A percentile compares a stretch with the other conserved stretches of the same genome.
phyloP scores from a whole-genome alignment of 768 basidiomycete species.

The Pleurotus ostreatus region DNA sequence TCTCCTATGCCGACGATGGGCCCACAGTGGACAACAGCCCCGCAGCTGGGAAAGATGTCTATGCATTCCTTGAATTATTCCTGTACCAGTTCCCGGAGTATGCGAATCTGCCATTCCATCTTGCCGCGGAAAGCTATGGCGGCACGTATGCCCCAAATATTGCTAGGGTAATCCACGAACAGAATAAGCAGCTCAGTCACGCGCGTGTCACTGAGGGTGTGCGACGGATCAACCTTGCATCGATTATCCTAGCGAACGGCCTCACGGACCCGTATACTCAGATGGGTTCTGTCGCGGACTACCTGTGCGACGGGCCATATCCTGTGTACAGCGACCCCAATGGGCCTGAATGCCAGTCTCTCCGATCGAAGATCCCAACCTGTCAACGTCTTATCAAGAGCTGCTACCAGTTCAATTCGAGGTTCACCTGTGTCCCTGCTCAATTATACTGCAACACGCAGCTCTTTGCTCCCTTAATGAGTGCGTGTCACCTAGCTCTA shows the following conservation, averaged over 20 bases:
- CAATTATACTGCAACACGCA: conserved; percentile 76
- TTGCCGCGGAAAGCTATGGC: conserved; percentile 77
- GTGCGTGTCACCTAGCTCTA: conserved; percentile 35
- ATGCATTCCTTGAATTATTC: conserved; percentile 81
- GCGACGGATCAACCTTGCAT: conserved; percentile 74
- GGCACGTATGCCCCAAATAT: conserved; percentile 86
- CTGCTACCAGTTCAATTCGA: conserved; percentile 62
- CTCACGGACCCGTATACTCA: conserved; percentile 82
- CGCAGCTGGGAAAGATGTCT: conserved; percentile 86
- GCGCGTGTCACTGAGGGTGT: conserved; percentile 39
- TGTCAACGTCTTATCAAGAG: conserved; percentile 71
- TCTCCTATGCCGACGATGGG: conserved; percentile 77
- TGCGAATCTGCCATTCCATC: conserved; percentile 64
- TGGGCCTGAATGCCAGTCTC: conserved; percentile 59
- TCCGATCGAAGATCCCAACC: conserved; percentile 62
- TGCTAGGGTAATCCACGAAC: conserved; percentile 74
- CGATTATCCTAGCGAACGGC: conserved; percentile 85
- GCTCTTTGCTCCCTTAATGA: conserved; percentile 65
- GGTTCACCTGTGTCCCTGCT: conserved; percentile 71
- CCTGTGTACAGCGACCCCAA: conserved; percentile 71
- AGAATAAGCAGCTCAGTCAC: conserved; percentile 54
- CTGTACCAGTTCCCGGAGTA: conserved; percentile 74
- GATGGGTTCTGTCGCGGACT: conserved; percentile 78
- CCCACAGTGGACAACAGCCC: conserved; percentile 76
- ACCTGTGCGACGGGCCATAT: conserved; percentile 78